Evolutionary conservation across 1,284 basidiomycete genomes (phyloP).

Genomic region (Cryptococcus wingfieldii): DNA sequence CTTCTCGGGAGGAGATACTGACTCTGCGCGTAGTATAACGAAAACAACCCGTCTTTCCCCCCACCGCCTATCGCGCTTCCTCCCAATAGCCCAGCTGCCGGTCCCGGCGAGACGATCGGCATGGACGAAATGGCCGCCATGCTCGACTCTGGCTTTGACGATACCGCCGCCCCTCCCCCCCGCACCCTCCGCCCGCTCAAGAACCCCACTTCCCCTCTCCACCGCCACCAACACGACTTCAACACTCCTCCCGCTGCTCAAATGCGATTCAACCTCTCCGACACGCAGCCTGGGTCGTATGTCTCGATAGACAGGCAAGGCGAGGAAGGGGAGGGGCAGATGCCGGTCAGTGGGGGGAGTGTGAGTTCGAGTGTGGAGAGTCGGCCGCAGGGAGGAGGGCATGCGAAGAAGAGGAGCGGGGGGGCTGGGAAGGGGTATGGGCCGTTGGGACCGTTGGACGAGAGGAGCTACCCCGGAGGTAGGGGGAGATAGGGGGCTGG

Average conservation of each 20-base stretch:
- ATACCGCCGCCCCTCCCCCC: conserved; percentile 45
- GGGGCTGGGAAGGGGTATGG: conserved; percentile 32
- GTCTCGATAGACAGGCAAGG: conserved; percentile 7
- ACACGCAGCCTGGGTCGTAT: conserved; percentile 1
- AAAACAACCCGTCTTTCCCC: conserved; percentile 68
- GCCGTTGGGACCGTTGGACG: conserved; percentile 38
- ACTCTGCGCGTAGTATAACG: conserved; percentile 61
- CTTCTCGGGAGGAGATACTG: conserved; percentile 9
- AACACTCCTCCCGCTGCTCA: neutral
- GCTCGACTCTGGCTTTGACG: conserved; percentile 81
- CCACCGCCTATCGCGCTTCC: conserved; percentile 74
- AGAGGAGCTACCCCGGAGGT: conserved; percentile 27
- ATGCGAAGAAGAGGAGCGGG: conserved; percentile 41
- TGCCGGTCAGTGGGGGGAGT: conserved; percentile 22
- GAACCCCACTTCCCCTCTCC: conserved; percentile 25
- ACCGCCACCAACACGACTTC: conserved; percentile 22
- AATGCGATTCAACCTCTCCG: conserved; percentile 1
- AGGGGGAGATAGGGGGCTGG: conserved; percentile 14
- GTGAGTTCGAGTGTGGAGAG: conserved; percentile 23
- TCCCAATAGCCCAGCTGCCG: conserved; percentile 39
- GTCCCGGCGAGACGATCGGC: conserved; percentile 61
- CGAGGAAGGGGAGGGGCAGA: neutral
- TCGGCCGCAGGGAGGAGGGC: conserved; percentile 24
- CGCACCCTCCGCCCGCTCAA: conserved; percentile 11
- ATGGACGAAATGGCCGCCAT: conserved; percentile 78